Base-by-base conservation (phyloP, 441 rosid genomes). In the Adansonia rubrostipa region DNA sequence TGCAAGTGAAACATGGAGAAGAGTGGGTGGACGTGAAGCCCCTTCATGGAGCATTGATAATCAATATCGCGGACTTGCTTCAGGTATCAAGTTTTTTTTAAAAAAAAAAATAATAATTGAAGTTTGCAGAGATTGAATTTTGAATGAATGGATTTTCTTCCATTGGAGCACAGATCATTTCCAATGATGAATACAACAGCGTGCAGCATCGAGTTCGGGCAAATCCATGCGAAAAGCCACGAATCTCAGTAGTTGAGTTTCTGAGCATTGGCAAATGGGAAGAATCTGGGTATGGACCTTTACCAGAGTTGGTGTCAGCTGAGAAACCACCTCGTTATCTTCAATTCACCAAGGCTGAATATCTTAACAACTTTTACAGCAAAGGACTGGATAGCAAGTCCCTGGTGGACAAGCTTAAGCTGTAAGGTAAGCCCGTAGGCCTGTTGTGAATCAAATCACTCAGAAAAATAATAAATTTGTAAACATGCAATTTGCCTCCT, bases 21-120 rank as follows among this genome's bases (percentile, higher is more conserved):
- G 79, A 69, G 53, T 82, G 83, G 86, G 75, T 80, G 13, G 82
- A 82, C 5, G 82, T 79, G n/a, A 69, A 80, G 13, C 85, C 82
- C 15, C 42, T 72, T 51, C 80, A 13, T 24, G 82, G 82, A 22
- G 80, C 80, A 1, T 19, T 79, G 74, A 79, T 76, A 56, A 60
- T 82, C 48, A 82, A 79, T 22, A 53, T 82, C 1, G 85, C 78
- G 6, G 85, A 82, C 74, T 62, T 80, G 22, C 45, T 84, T 13
- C 82, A 84, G 82, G 84, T 80, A n/a, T 7, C 8, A 7, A 7
- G 36, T 33, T 44, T 44, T 44, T 44, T 28, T 28, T 28, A 24
- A 24, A 24, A 24, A 24, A n/a, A n/a, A n/a, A 36, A 36, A 5
- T 36, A 44, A 44, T 6, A 44, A 44, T 44, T 44, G 47, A 44